Evolutionary conservation across 2,329 filamentous ascomycete species (phyloP).

Genomic region (Parafenestella ontariensis): DNA sequence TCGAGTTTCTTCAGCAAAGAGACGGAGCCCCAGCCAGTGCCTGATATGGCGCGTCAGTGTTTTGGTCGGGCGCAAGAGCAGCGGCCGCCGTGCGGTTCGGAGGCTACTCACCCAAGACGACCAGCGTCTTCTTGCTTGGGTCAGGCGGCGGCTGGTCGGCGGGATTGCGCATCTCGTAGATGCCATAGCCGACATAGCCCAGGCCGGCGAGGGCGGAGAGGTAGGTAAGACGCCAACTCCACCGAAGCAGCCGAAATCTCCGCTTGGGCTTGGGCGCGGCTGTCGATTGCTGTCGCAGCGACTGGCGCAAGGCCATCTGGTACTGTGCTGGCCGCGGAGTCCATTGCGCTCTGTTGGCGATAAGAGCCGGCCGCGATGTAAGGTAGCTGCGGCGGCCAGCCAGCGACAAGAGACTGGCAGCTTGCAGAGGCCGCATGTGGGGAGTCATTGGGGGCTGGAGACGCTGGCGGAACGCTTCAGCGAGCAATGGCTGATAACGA

Average conservation of each 20-base stretch:
- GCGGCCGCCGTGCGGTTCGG: not conserved
- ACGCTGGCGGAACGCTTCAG: slow-evolving; percentile 15
- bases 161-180: slow-evolving; percentile 84
- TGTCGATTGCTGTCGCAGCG: slow-evolving; percentile 43
- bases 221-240: slow-evolving; percentile 84
- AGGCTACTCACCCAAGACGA: slow-evolving; percentile 79
- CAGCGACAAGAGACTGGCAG: slow-evolving; percentile 36
- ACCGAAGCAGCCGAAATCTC: slow-evolving; percentile 72
- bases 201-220: slow-evolving; percentile 73
- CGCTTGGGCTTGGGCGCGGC: slow-evolving; percentile 53
- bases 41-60: slow-evolving; percentile 59
- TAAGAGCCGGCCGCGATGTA: slow-evolving; percentile 43
- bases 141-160: slow-evolving; percentile 79
- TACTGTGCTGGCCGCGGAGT: slow-evolving; percentile 41
- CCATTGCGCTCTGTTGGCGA: slow-evolving; percentile 45
- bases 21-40: slow-evolving; percentile 95
- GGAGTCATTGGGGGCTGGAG: slow-evolving; percentile 39
- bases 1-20: slow-evolving; percentile 98
- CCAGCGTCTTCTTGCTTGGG: slow-evolving; percentile 93
- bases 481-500: slow-evolving; percentile 11
- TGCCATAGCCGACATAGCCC: slow-evolving; percentile 77
- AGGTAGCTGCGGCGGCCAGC: slow-evolving; percentile 46
- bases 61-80: not conserved
- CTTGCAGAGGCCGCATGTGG: slow-evolving; percentile 46
- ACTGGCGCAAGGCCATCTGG: slow-evolving; percentile 47